These are phyloP conservation scores for Pisolithus marmoratus DNA, from an alignment of 768 basidiomycete species.

Conservation along the genomic window DNA sequence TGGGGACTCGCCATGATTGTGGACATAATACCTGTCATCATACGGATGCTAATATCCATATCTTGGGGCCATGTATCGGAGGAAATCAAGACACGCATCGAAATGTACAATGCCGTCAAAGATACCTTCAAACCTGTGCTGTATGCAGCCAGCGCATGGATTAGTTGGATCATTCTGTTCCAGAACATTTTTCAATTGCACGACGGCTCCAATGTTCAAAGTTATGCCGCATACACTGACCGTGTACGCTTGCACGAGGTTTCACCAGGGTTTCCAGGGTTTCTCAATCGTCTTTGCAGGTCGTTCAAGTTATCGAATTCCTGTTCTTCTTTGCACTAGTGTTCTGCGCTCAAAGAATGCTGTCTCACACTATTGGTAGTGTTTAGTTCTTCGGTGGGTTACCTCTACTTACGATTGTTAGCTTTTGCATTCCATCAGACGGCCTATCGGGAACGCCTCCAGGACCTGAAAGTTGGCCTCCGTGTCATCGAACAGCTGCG, in stretches of 20 bases:
- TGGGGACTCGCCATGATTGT: slow-evolving; percentile 74
- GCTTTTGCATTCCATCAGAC: slow-evolving; percentile 75
- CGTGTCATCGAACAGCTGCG: slow-evolving; percentile 62
- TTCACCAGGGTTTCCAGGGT: background rate
- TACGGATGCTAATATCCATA: slow-evolving; percentile 46
- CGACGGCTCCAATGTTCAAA: slow-evolving; percentile 31
- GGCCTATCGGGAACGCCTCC: slow-evolving; percentile 68
- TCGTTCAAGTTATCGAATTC: slow-evolving; percentile 64
- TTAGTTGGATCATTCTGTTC: slow-evolving; percentile 75
- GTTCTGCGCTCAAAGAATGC: slow-evolving; percentile 56
- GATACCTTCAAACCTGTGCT: slow-evolving; percentile 65
- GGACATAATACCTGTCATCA: slow-evolving; percentile 57
- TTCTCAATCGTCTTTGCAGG: slow-evolving; percentile 25
- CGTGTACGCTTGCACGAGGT: slow-evolving; percentile 34
- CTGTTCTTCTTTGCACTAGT: slow-evolving; percentile 71
- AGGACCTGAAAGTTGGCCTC: slow-evolving; percentile 48
- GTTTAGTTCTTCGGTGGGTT: background rate
- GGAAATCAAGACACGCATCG: slow-evolving; percentile 55
- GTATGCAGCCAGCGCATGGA: slow-evolving; percentile 66
- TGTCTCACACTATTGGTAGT: slow-evolving; percentile 59
- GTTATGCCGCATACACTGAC: slow-evolving; percentile 56
- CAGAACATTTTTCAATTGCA: slow-evolving; percentile 57
- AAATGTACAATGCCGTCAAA: slow-evolving; percentile 67
- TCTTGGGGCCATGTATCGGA: slow-evolving; percentile 78
- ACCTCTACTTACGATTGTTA: slow-evolving; percentile 10